Evolutionary conservation across 371 early-diverging fungal species (phyloP).

Genomic region (Mucor circinelloides): DNA sequence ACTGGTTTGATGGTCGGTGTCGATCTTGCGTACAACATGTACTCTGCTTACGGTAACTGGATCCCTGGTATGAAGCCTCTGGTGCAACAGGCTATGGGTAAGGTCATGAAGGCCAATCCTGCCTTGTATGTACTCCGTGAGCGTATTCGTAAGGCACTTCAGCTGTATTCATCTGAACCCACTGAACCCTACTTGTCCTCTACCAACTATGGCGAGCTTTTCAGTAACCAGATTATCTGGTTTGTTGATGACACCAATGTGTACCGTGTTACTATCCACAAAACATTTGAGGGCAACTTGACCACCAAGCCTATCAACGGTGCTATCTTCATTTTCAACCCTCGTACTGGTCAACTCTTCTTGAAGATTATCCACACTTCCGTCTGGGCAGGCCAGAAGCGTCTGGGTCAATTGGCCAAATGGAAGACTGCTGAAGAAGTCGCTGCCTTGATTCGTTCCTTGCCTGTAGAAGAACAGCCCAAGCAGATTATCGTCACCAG

Average conservation of each 20-base stretch:
- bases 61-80: conserved; percentile 98
- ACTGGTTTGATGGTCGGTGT: conserved; percentile 97
- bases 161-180: conserved; percentile 97
- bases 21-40: conserved; percentile 96
- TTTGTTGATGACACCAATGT: conserved; percentile 99
- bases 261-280: conserved; percentile 99
- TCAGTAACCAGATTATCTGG: conserved; percentile 98
- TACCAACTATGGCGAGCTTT: conserved; percentile 96
- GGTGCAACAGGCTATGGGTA: conserved; percentile 95
- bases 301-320: conserved; percentile 98
- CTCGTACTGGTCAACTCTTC: conserved; percentile 98
- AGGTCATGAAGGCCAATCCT: conserved; percentile 98
- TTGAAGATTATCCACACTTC: conserved; percentile 99
- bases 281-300: conserved; percentile 99
- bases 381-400: conserved; percentile 99
- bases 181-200: conserved; percentile 98
- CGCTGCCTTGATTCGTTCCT: conserved; percentile 96
- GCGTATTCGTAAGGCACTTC: conserved; percentile 98
- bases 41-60: conserved; percentile 94
- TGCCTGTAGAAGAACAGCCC: conserved; percentile 98
- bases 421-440: conserved; percentile 99
- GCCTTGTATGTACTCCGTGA: conserved; percentile 97
- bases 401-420: conserved; percentile 97
- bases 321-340: conserved; percentile 98
- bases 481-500: conserved; percentile 98